Evolutionary conservation across 192 early-diverging fungal genomes (phyloP).

Genomic region (Backusella tuberculispora): DNA sequence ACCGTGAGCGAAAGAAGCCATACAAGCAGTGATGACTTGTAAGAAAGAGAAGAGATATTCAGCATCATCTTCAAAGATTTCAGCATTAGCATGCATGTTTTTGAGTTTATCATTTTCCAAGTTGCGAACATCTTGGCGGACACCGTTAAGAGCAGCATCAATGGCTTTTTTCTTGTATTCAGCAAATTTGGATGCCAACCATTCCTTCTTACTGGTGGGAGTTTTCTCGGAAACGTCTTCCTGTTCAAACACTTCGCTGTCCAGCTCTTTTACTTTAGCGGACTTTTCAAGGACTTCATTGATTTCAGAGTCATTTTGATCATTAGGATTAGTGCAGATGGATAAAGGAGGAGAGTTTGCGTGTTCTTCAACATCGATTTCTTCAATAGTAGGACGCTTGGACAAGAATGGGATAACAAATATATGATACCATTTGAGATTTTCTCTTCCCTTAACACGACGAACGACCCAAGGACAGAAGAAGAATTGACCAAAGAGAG

Average conservation of each 20-base stretch:
- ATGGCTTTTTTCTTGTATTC: conserved; percentile 29
- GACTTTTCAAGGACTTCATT: conserved; percentile 10
- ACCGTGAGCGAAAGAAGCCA: conserved; percentile 85
- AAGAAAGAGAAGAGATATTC: conserved; percentile 85
- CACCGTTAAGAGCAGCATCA: conserved; percentile 40
- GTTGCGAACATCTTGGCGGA: conserved; percentile 58
- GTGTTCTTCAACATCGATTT: conserved; percentile 1
- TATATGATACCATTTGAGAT: conserved; percentile 75
- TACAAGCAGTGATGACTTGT: conserved; percentile 79
- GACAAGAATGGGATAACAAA: conserved; percentile 63
- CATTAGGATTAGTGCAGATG: neutral
- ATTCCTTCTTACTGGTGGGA: neutral
- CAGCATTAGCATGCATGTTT: conserved; percentile 65
- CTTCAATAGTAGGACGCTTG: conserved; percentile 49
- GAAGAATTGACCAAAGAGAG: conserved; percentile 64
- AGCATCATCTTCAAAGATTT: conserved; percentile 70
- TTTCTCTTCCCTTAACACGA: conserved; percentile 63
- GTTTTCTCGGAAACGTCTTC: too few species aligned
- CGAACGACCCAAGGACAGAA: conserved; percentile 70
- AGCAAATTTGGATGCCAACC: neutral
- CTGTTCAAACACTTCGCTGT: neutral
- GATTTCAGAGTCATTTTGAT: neutral
- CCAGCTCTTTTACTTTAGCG: conserved; percentile 2
- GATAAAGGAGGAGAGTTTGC: conserved; percentile 23
- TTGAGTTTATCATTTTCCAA: conserved; percentile 48